A percentile compares a stretch with the other conserved stretches of the same genome.
Conservation (phyloP, 352 stramenopile genomes). For the Phytophthora capsici region DNA sequence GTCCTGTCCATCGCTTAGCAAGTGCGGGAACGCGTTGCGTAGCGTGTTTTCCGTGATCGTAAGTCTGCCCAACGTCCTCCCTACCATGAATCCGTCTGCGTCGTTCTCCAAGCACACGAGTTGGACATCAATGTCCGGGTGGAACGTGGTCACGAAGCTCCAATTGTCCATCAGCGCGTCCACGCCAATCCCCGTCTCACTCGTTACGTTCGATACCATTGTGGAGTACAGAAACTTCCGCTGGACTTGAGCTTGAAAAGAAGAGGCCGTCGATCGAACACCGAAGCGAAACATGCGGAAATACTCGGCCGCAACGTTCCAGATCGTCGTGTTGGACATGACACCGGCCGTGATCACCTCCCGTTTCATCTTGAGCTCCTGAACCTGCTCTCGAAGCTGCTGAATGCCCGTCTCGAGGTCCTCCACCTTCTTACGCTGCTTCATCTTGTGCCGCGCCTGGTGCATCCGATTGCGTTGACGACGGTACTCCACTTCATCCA, state of each 20-base stretch:
- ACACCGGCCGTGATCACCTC: conserved; percentile 1
- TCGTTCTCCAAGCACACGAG: conserved; percentile 6
- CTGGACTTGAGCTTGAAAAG: background rate
- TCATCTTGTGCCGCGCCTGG: conserved; percentile 20
- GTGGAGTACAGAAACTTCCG: conserved; percentile 16
- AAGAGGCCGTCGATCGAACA: background rate
- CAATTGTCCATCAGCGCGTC: conserved; percentile 22
- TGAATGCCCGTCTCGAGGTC: conserved; percentile 12
- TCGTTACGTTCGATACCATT: conserved; percentile 5
- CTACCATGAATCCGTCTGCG: conserved; percentile 10
- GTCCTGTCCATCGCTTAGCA: background rate
- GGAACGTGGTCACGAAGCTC: conserved; percentile 9
- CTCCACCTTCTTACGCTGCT: conserved; percentile 15
- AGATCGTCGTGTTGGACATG: conserved; percentile 18
- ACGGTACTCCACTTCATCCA: background rate
- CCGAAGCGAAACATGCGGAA: conserved; percentile 24
- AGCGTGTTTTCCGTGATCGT: conserved; percentile 24
- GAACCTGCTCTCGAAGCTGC: conserved; percentile 5
- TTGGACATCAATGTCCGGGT: conserved; percentile 18
- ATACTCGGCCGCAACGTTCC: conserved; percentile 20
- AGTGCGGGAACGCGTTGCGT: conserved; percentile 8
- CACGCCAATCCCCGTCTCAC: conserved; percentile 3
- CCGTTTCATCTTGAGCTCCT: conserved; percentile 14
- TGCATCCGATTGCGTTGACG: conserved; percentile 26
- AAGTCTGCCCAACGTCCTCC: conserved; percentile 5